phyloP scores from a whole-genome alignment of 495 filamentous ascomycete genomes.

The Melanomma pulvis-pyrius region DNA sequence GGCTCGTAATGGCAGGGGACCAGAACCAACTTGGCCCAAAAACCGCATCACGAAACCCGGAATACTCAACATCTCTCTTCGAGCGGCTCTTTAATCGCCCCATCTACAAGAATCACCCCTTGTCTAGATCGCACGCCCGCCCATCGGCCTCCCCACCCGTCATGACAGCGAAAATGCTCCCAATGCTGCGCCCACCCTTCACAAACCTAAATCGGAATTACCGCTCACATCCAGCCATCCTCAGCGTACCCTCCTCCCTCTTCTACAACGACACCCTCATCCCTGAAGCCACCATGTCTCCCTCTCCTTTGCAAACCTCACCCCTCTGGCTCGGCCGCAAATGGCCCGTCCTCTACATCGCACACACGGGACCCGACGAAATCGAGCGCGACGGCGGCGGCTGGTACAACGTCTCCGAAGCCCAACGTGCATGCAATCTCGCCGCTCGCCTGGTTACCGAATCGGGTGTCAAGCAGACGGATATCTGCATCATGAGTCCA shows the following conservation, averaged over 20 bases:
- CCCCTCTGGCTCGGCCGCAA: constrained; percentile 52
- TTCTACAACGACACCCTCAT: constrained; percentile 60
- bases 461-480: constrained; percentile 44
- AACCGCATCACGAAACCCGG: constrained; percentile 47
- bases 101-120: constrained; percentile 55
- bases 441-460: constrained; percentile 46
- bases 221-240: constrained; percentile 60
- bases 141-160: constrained; percentile 24
- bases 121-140: constrained; percentile 43
- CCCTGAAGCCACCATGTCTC: constrained; percentile 48
- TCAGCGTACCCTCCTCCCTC: constrained; percentile 55
- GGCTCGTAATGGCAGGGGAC: constrained; percentile 61
- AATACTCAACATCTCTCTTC: constrained; percentile 54
- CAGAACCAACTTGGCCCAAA: constrained; percentile 58
- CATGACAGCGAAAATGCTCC: constrained; percentile 38
- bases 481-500: constrained; percentile 60
- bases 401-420: constrained; percentile 58
- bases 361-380: constrained; percentile 53
- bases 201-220: constrained; percentile 62
- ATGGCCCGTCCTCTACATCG: constrained; percentile 56
- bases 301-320: constrained; percentile 47
- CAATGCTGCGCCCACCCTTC: constrained; percentile 54
- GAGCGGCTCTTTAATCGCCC: constrained; percentile 53
- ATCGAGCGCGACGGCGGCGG: constrained; percentile 55
- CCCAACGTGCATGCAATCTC: constrained; percentile 50